Conservation (phyloP, 345 rosid species). For the Pugionium dolabratum region DNA sequence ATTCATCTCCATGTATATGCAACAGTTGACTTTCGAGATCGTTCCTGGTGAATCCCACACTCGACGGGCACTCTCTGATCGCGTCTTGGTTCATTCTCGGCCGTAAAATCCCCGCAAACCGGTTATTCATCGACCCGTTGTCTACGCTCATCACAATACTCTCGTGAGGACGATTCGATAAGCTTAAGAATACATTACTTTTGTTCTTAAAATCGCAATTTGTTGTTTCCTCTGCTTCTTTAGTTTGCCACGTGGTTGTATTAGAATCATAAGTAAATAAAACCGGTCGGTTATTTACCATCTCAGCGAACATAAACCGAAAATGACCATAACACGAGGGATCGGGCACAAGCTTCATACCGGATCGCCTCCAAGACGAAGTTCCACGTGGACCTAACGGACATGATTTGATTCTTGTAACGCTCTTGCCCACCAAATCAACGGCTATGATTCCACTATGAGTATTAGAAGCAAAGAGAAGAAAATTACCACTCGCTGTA, state of each 20-base stretch:
- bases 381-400: constrained; percentile 86
- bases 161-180: constrained; percentile 49
- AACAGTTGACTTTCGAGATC: constrained; percentile 35
- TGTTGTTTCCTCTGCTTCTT: constrained; percentile 41
- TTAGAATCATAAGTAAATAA: constrained; percentile 52
- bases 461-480: constrained; percentile 65
- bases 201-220: constrained; percentile 5
- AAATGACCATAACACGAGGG: constrained; percentile 47
- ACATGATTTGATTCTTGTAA: constrained; percentile 56
- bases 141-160: constrained; percentile 48
- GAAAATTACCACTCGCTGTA: constrained; percentile 56
- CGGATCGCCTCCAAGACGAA: constrained; percentile 74
- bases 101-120: constrained; percentile 43
- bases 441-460: constrained; percentile 57
- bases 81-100: constrained; percentile 39
- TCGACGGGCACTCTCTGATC: constrained; percentile 31
- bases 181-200: constrained; percentile 47
- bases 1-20: constrained; percentile 67
- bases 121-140: constrained; percentile 15
- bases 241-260: constrained; percentile 51
- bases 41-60: constrained; percentile 28
- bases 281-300: constrained; percentile 54
- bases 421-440: constrained; percentile 47
- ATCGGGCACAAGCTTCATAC: constrained; percentile 56
- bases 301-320: constrained; percentile 65